A percentile compares a stretch with the other conserved stretches of the same genome.
These are phyloP conservation scores for Gossypium armourianum DNA, from an alignment of 441 rosid species.

Conservation along the genomic window DNA sequence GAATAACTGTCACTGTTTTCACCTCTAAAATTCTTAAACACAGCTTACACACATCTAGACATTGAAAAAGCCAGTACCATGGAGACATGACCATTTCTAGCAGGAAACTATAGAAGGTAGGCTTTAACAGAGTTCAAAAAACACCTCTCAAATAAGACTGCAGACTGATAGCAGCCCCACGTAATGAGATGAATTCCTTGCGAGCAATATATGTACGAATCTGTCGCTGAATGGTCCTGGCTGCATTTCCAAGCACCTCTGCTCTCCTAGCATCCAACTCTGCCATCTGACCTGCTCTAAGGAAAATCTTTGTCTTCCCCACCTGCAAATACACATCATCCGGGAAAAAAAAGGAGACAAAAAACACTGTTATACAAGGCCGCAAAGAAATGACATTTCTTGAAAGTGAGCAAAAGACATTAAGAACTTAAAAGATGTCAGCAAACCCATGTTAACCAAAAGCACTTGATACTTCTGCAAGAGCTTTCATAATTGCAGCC, in stretches of 20 bases:
- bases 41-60: background rate
- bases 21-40: background rate
- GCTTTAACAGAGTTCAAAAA: constrained; percentile 2
- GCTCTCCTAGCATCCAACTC: constrained; percentile 98
- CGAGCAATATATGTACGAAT: constrained; percentile 74
- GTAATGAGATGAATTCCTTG: constrained; percentile 69
- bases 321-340: constrained; percentile 40
- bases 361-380: background rate
- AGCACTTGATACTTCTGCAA: constrained; percentile 8
- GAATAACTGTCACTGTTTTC: background rate
- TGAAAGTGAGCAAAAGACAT: background rate
- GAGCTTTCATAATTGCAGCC: background rate
- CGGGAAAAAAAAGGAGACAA: background rate
- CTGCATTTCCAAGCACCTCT: constrained; percentile 97
- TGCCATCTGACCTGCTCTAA: constrained; percentile 99
- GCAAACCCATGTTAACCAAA: background rate
- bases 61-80: background rate
- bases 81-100: background rate
- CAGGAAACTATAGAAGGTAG: constrained; percentile 4
- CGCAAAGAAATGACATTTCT: background rate
- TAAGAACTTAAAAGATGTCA: constrained; percentile 4
- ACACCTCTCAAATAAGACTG: constrained; percentile 90
- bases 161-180: constrained; percentile 65
- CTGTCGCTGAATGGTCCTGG: constrained; percentile 83
- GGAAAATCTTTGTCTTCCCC: constrained; percentile 87